Base-by-base conservation (phyloP, 306 rosid genomes). In the Astragalus glycyphyllos region DNA sequence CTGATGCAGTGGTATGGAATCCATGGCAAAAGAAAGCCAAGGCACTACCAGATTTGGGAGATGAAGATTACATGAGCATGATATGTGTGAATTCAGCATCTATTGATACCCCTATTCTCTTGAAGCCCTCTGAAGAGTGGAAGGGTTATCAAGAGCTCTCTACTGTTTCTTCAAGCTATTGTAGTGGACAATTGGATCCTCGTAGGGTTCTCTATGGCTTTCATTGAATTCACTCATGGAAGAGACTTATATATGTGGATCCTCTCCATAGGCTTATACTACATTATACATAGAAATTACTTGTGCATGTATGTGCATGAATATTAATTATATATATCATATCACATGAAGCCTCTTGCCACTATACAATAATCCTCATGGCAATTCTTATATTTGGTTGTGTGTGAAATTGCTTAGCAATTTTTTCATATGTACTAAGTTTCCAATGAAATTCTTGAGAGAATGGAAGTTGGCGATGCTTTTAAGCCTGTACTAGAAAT, bases 161-260 rank as follows among this genome's bases (percentile, higher is more conserved):
- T 4, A 72, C 82, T 40, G 94, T 90, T 54, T 87, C 86, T 26
- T 90, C 96, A 32, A 90, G 96, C 84, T 90, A 90, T 69, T 90
- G 94, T 79, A 90, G 94, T 48, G 93, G 96, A 44, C 96, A 90
- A 69, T 68, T 90, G 77, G 96, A 90, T 71, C 96, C 96, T 77
- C 56, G 78, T 2, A 84, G 51, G 82, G 93, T 90, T 73, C 82
- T 90, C 69, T 69, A 77, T 58, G 91, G 93, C 71, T 61, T 80
- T 65, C 86, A 68, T 65, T 80, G 76, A 20, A 20, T 20, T 20
- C 23, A 2, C 23, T 20, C 23, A 20, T 20, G 23, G 23, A 20
- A 2, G 23, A 61, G 53, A n/a, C 54, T 8, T 23, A n/a, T n/a
- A n/a, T n/a, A n/a, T n/a, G n/a, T n/a, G n/a, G n/a, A n/a, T n/a